Evolutionary conservation across 2,329 filamentous ascomycete genomes (phyloP), one percentile per base, ranked within the genome.

Genomic region (Raffaelea arxii): DNA sequence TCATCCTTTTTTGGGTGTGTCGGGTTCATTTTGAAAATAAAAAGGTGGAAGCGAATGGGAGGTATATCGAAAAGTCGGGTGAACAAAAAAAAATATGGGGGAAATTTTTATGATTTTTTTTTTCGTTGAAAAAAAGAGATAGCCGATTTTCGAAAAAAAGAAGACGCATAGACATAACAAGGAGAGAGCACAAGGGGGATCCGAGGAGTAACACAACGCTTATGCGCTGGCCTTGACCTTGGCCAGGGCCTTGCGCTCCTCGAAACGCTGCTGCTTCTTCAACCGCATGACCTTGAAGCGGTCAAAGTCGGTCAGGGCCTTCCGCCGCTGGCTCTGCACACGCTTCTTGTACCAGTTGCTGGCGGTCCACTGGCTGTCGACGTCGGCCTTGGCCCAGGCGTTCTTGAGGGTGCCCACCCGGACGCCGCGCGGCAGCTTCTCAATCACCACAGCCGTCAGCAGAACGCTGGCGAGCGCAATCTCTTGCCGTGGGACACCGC

Each of bases 201-300:
- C 25, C 14, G 30, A 25, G 35, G 35, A 38, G 19, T 40, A 46
- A 27, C 7, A 25, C 36, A n/a, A n/a, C 67, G n/a, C n/a, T 73
- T 85, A 87, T 69, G 85, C 83, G 62, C 83, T 74, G 62, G 85
- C 83, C 77, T 85, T 86, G 74, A 94, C 76, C 82, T 95, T 94
- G 68, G 89, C 87, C 67, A 94, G 78, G 64, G 87, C 84, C 85
- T 96, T 97, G 75, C 85, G 85, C 74, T 95, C 84, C 80, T 96
- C 90, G 76, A 94, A 97, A 69, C 90, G 86, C 70, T 90, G 87
- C 84, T 96, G 90, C 84, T 98, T 98, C 85, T 91, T 94, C 75
- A 97, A 79, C 73, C 91, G 84, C 82, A 97, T 79, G 64, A 97
- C 92, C 86, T 98, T 96, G 88, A 97, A 98, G 71, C 92, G 85